Percentiles rank a stretch among this genome's conserved stretches.
These are phyloP conservation scores for Calonectria pauciramosa DNA, from an alignment of 2,329 filamentous ascomycete genomes.

Conservation along the genomic window DNA sequence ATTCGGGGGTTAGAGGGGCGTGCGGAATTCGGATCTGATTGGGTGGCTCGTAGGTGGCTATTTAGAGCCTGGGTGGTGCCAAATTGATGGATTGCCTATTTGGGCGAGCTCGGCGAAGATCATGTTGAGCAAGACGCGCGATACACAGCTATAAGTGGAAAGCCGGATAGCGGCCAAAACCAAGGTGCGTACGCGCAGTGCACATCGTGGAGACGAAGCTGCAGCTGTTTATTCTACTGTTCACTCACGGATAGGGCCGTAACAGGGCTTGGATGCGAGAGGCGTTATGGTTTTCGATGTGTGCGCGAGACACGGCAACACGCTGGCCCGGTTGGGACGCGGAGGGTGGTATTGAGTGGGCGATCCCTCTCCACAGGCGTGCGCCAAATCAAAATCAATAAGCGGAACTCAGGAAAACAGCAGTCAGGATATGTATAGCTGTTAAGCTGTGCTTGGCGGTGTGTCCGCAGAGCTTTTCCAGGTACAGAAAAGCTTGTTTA, in stretches of 20 bases:
- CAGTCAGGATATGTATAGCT: not conserved
- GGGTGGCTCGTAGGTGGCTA: not conserved
- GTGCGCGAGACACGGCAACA: not conserved
- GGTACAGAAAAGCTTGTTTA: slow-evolving; percentile 15
- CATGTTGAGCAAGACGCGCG: not conserved
- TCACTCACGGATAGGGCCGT: not conserved
- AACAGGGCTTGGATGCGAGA: not conserved
- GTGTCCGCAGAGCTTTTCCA: not conserved
- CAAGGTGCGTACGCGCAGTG: not conserved
- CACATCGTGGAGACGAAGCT: not conserved
- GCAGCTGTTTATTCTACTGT: not conserved
- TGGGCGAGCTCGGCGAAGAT: not conserved
- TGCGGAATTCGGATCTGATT: not conserved
- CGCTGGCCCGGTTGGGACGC: not conserved
- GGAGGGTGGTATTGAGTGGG: slow-evolving; percentile 2
- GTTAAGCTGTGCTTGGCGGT: not conserved
- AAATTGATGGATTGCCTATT: slow-evolving; percentile 6
- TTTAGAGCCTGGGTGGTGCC: not conserved
- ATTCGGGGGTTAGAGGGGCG: slow-evolving; percentile 14
- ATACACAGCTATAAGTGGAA: not conserved
- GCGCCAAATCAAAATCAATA: not conserved
- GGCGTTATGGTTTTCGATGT: not conserved
- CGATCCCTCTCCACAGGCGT: slow-evolving; percentile 5
- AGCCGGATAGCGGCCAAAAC: not conserved
- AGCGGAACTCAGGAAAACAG: not conserved